Base-by-base conservation (phyloP, 441 rosid species). In the Syzygium syzygioides region DNA sequence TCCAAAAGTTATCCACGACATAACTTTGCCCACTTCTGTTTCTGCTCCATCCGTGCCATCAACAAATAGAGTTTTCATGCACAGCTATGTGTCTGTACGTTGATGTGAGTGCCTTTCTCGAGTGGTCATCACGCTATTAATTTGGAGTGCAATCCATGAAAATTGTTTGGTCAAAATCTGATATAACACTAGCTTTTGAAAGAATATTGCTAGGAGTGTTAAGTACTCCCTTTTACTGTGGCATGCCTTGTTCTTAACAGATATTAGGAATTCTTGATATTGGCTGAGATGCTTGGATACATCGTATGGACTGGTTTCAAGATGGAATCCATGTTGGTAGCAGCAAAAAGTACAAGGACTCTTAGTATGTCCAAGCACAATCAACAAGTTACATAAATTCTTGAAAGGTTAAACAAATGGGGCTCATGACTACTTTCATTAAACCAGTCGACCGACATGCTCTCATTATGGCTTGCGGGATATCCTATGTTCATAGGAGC, bases 201-300 rank as follows among this genome's bases (percentile, higher is more conserved):
- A 56, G 60, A 9, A 56, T 56, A 56, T 23, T 56, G 28, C 5
- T 0, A 1, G 13, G 13, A 3, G 60, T 9, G 0, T 79, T 41
- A 15, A 79, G 41, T 60, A 79, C 53, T 87, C 48, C 62, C 68
- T 52, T 68, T 87, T 37, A 15, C 32, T 45, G 18, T 5, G 14
- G 25, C 28, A 79, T 79, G 48, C 52, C 2, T 79, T 34, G 45
- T 1, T 20, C 85, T 30, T 15, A 4, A 71, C 8, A 98, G 99
- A 93, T 98, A 88, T 94, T 97, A 89, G 99, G 98, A 89, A 90
- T 96, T 57, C 93, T 96, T 86, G 99, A 96, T 90, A 94, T 96
- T 87, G 95, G 95, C 34, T 94, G 97, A 34, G 99, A 98, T 87
- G 98, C 97, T 26, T 98, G 98, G 99, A 91, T 98, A 79, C 94